Evolutionary conservation across 306 rosid species (phyloP).

Genomic region (Castanea sativa): DNA sequence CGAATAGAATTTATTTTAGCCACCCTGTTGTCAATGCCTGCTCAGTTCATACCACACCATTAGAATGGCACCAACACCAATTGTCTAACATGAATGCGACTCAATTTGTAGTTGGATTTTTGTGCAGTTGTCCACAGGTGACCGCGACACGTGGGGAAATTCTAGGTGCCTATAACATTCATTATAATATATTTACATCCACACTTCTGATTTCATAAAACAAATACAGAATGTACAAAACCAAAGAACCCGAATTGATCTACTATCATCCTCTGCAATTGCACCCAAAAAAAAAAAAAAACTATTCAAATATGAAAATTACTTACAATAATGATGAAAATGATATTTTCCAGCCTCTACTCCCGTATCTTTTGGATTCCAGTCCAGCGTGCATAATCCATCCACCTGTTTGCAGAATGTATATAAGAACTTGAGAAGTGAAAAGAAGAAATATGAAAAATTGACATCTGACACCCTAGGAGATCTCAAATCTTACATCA

Average conservation of each 20-base stretch:
- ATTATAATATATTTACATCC: background rate
- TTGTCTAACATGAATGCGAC: background rate
- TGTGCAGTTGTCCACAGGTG: background rate
- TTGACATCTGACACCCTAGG: background rate
- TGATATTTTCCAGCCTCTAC: background rate
- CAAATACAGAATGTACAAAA: background rate
- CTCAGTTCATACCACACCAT: background rate
- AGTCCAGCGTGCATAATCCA: conserved; percentile 79
- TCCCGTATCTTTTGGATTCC: conserved; percentile 66
- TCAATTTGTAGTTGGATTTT: background rate
- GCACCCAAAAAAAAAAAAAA: background rate
- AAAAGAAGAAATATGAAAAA: background rate
- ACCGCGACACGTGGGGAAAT: background rate
- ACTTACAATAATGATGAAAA: background rate
- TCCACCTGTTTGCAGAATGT: conserved; percentile 62
- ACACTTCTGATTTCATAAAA: too few relatives aligned
- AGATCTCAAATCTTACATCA: conserved; percentile 30
- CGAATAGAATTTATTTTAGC: background rate
- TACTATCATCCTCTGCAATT: background rate
- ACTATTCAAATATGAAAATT: background rate
- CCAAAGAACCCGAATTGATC: background rate
- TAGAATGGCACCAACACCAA: too few relatives aligned
- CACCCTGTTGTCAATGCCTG: background rate
- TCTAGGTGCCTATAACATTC: background rate
- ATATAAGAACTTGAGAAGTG: conserved; percentile 5